phyloP scores from a whole-genome alignment of 1,139 yeast species.

The Lodderomyces beijingensis region DNA sequence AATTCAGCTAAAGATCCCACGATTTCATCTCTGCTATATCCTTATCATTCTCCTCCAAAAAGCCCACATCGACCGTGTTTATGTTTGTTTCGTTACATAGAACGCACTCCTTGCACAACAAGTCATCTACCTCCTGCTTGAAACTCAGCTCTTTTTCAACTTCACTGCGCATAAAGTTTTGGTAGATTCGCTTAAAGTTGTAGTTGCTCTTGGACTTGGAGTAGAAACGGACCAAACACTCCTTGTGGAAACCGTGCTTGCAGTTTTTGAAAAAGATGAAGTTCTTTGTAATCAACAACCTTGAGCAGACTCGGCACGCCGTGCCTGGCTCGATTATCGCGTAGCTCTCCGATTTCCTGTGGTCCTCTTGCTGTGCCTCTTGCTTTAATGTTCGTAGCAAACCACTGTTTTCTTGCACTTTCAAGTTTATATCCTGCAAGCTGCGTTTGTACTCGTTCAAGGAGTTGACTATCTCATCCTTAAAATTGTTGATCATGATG shows the following conservation, averaged over 20 bases:
- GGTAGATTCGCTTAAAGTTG: conserved; percentile 58
- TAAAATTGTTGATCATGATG: conserved; percentile 75
- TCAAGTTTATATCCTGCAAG: conserved; percentile 60
- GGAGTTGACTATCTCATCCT: conserved; percentile 76
- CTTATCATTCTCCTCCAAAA: conserved; percentile 19
- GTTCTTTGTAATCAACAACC: conserved; percentile 64
- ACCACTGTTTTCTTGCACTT: conserved; percentile 70
- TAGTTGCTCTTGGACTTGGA: conserved; percentile 62
- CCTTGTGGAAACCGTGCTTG: conserved; percentile 85
- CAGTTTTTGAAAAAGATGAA: conserved; percentile 83
- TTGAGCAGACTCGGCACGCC: conserved; percentile 68
- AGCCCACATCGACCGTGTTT: conserved; percentile 57
- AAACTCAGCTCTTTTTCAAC: conserved; percentile 28
- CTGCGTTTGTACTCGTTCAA: conserved; percentile 67
- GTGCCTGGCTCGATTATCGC: conserved; percentile 74
- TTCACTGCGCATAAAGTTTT: conserved; percentile 38
- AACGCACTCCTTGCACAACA: conserved; percentile 66
- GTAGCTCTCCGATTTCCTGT: conserved; percentile 3
- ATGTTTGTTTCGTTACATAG: conserved; percentile 77
- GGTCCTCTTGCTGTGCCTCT: conserved; percentile 24
- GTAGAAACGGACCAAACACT: conserved; percentile 66
- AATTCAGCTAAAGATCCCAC: conserved; percentile 9
- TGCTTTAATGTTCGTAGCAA: conserved; percentile 59
- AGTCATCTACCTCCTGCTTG: conserved; percentile 50
- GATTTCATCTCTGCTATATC: conserved; percentile 8